Percentiles rank a stretch among this genome's conserved stretches.
These are phyloP conservation scores for Epichloe gansuensis DNA, from an alignment of 2,329 filamentous ascomycete species.

Conservation along the genomic window DNA sequence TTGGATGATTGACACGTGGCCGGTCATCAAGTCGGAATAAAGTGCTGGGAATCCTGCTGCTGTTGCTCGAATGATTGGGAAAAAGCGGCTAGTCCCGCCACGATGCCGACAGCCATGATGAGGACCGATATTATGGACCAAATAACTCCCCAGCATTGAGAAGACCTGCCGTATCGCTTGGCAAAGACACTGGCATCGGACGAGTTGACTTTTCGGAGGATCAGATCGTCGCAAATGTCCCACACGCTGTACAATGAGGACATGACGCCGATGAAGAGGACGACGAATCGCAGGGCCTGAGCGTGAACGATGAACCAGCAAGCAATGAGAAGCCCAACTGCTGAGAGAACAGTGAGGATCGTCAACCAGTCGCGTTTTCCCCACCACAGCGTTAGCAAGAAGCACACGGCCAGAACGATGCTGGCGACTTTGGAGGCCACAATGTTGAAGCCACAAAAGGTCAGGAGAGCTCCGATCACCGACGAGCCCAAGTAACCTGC, in stretches of 20 bases:
- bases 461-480: conserved; percentile 63
- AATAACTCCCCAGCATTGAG: conserved; percentile 68
- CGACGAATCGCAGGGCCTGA: conserved; percentile 58
- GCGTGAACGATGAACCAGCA: conserved; percentile 74
- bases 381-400: conserved; percentile 73
- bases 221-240: conserved; percentile 77
- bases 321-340: conserved; percentile 56
- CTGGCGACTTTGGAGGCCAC: conserved; percentile 70
- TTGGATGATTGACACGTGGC: too few relatives aligned
- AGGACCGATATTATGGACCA: conserved; percentile 61
- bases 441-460: conserved; percentile 71
- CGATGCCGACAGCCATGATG: conserved; percentile 60
- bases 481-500: conserved; percentile 69
- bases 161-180: conserved; percentile 63
- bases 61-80: conserved; percentile 57
- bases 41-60: conserved; percentile 52
- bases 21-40: conserved; percentile 36
- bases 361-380: conserved; percentile 68
- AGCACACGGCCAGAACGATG: conserved; percentile 59
- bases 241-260: conserved; percentile 67
- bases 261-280: conserved; percentile 75
- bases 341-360: conserved; percentile 54
- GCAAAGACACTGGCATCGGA: conserved; percentile 72
- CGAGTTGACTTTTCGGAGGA: conserved; percentile 66
- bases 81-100: conserved; percentile 68